Conservation (phyloP, 805 yeast species). For the Candida saitoana region DNA sequence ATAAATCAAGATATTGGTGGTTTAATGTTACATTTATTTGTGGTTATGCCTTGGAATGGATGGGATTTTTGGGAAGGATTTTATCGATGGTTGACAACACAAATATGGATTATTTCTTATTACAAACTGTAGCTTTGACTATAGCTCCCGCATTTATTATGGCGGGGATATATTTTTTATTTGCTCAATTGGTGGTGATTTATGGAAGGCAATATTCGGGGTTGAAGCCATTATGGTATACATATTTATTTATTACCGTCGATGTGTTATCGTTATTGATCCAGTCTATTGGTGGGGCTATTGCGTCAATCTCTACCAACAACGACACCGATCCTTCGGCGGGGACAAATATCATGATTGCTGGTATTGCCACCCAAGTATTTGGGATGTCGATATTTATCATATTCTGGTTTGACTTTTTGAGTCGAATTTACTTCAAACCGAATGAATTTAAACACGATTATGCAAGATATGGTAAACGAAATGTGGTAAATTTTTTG, state of each 20-base stretch:
- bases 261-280: constrained; percentile 35
- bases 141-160: constrained; percentile 41
- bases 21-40: constrained; percentile 33
- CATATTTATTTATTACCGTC: constrained; percentile 35
- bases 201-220: constrained; percentile 36
- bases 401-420: constrained; percentile 33
- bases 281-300: constrained; percentile 38
- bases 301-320: constrained; percentile 27
- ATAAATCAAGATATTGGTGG: constrained; percentile 36
- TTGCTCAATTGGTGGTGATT: constrained; percentile 37
- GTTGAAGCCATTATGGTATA: constrained; percentile 41
- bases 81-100: constrained; percentile 23
- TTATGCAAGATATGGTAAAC: constrained; percentile 11
- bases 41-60: constrained; percentile 33
- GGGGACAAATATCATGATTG: constrained; percentile 36
- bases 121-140: constrained; percentile 34
- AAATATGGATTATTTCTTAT: constrained; percentile 18
- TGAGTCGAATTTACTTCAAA: constrained; percentile 29
- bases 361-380: constrained; percentile 36
- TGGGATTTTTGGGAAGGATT: constrained; percentile 38
- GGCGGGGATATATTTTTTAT: constrained; percentile 40
- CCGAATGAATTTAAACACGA: background rate
- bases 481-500: constrained; percentile 22
- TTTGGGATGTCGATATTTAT: constrained; percentile 36
- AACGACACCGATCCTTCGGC: constrained; percentile 19